A percentile compares a stretch with the other conserved stretches of the same genome.
phyloP scores from a whole-genome alignment of 2,329 filamentous ascomycete species.

The Kalmusia sp. region DNA sequence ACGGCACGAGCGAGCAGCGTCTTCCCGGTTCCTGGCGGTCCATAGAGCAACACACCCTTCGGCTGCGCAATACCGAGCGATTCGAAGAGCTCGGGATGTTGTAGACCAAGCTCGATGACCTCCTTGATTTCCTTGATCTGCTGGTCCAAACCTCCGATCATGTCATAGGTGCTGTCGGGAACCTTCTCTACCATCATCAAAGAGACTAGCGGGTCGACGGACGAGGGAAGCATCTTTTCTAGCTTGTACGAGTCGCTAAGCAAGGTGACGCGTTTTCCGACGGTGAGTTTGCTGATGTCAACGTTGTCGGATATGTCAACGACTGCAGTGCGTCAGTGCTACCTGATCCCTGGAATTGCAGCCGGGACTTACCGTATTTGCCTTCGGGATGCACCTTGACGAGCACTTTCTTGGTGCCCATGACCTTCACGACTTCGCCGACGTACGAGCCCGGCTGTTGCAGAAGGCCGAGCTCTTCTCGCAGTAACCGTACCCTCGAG shows the following conservation, averaged over 20 bases:
- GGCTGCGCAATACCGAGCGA: conserved; percentile 98
- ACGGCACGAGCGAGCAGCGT: conserved; percentile 94
- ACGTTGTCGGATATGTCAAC: conserved; percentile 95
- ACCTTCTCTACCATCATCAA: conserved; percentile 99
- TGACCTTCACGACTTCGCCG: conserved; percentile 99
- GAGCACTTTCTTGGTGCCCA: conserved; percentile 98
- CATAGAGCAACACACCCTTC: conserved; percentile 96
- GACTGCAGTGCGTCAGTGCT: conserved; percentile 61
- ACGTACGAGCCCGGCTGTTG: conserved; percentile 99
- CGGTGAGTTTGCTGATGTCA: conserved; percentile 92
- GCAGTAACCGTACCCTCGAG: conserved; percentile 89
- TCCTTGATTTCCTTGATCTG: conserved; percentile 99
- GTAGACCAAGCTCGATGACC: conserved; percentile 97
- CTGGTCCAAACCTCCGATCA: conserved; percentile 98
- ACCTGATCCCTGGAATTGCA: no score
- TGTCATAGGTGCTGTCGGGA: conserved; percentile 99
- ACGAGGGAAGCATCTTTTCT: conserved; percentile 97
- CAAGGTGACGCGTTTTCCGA: conserved; percentile 95
- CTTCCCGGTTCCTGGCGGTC: conserved; percentile 96
- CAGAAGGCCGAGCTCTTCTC: conserved; percentile 93
- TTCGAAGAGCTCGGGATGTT: conserved; percentile 98
- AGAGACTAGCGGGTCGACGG: conserved; percentile 96
- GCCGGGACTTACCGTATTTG: conserved; percentile 85
- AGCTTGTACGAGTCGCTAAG: conserved; percentile 98
- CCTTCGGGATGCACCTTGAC: conserved; percentile 99